Evolutionary conservation across 192 early-diverging fungal genomes (phyloP).

Genomic region (Podila epicladia): DNA sequence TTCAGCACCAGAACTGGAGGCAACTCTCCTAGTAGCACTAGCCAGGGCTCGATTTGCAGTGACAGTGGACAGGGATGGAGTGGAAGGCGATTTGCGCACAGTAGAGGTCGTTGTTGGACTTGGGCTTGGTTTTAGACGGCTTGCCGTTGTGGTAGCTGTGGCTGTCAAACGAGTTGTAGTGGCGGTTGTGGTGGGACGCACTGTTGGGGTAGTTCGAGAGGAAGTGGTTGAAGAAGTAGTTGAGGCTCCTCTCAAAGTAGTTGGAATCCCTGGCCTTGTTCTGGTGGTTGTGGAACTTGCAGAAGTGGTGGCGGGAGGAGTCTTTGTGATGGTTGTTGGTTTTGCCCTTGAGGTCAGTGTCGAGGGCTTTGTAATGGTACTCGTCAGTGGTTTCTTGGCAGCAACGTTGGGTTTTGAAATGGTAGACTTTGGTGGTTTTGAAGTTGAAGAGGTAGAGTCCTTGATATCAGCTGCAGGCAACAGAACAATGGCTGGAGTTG

Average conservation of each 20-base stretch:
- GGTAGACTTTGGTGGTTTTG: conserved; percentile 7
- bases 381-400: conserved; percentile 19
- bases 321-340: conserved; percentile 16
- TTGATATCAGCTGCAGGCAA: conserved; percentile 45
- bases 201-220: conserved; percentile 10
- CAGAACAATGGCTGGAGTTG: conserved; percentile 5
- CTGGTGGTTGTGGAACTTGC: background rate
- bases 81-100: conserved; percentile 36
- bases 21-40: conserved; percentile 20
- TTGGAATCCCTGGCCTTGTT: conserved; percentile 26
- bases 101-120: background rate
- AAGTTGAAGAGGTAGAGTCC: background rate
- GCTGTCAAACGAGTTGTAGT: background rate
- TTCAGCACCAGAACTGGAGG: conserved; percentile 26
- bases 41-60: background rate
- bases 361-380: background rate
- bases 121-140: background rate
- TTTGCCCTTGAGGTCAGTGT: conserved; percentile 1
- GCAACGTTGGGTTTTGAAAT: conserved; percentile 1
- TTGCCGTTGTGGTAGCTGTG: background rate
- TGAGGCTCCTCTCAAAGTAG: conserved; percentile 18
- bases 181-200: background rate
- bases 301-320: conserved; percentile 6
- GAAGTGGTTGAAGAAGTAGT: conserved; percentile 27
- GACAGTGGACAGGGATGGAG: conserved; percentile 15